A percentile compares a stretch with the other conserved stretches of the same genome.
Conservation (phyloP, 192 early-diverging fungal species). For the Umbelopsis isabellina region DNA sequence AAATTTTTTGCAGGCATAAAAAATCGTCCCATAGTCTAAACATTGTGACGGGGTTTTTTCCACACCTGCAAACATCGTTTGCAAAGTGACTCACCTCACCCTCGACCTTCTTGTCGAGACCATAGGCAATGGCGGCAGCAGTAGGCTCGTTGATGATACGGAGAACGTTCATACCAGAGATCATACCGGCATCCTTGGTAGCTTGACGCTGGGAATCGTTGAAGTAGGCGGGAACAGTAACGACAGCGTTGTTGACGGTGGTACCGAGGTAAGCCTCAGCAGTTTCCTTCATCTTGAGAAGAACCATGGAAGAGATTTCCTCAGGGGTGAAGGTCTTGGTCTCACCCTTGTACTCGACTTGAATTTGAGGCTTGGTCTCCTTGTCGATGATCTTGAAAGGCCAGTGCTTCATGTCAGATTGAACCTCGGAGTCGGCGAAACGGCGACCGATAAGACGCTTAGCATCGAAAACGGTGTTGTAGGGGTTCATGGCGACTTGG, state of each 20-base stretch:
- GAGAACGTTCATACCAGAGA: conserved; percentile 90
- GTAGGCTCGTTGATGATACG: conserved; percentile 99
- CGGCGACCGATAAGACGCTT: conserved; percentile 93
- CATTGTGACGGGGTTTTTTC: conserved; percentile 85
- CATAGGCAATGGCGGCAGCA: conserved; percentile 95
- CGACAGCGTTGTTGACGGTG: conserved; percentile 81
- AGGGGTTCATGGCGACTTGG: conserved; percentile 87
- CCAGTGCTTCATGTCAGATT: conserved; percentile 93
- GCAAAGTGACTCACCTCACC: conserved; percentile 95
- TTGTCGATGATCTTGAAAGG: conserved; percentile 89
- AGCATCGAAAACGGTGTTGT: conserved; percentile 92
- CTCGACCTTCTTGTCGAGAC: conserved; percentile 95
- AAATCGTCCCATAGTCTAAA: conserved; percentile 89
- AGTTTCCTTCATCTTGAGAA: conserved; percentile 94
- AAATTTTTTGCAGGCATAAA: conserved; percentile 91
- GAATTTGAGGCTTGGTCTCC: conserved; percentile 81
- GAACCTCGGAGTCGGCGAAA: conserved; percentile 88
- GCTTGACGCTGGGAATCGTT: conserved; percentile 94
- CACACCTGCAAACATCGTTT: conserved; percentile 80
- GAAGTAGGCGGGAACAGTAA: conserved; percentile 98
- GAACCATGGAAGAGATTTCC: conserved; percentile 98
- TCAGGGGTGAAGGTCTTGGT: conserved; percentile 87
- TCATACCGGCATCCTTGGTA: conserved; percentile 92
- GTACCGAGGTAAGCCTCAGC: conserved; percentile 84
- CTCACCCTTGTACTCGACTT: conserved; percentile 86